phyloP scores from a whole-genome alignment of 2,329 filamentous ascomycete genomes.

The Penicillium crustosum region DNA sequence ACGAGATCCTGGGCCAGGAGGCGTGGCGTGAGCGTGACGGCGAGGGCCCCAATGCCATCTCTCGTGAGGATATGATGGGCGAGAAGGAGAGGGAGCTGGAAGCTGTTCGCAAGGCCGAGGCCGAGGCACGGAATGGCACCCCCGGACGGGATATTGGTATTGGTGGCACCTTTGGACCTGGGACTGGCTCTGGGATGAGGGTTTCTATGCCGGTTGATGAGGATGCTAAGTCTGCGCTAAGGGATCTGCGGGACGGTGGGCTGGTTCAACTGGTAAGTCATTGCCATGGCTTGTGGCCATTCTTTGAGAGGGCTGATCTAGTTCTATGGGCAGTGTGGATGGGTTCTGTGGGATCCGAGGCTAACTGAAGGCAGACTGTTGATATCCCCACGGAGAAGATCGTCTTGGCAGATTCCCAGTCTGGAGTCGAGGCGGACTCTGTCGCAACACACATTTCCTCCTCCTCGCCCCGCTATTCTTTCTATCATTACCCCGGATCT shows the following conservation, averaged over 20 bases:
- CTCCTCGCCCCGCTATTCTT: conserved; percentile 59
- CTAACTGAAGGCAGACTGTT: conserved; percentile 39
- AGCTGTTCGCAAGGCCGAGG: conserved; percentile 60
- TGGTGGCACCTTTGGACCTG: conserved; percentile 39
- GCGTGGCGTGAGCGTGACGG: conserved; percentile 57
- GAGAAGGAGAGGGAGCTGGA: conserved; percentile 60
- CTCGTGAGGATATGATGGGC: conserved; percentile 56
- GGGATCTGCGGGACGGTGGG: conserved; percentile 36
- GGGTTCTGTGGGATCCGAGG: conserved; percentile 1
- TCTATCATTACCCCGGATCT: conserved; percentile 56
- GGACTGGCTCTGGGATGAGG: conserved; percentile 39
- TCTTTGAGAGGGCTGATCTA: neutral
- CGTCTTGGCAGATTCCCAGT: conserved; percentile 49
- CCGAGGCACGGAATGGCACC: conserved; percentile 56
- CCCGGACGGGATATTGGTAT: conserved; percentile 49
- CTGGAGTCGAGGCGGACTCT: conserved; percentile 44
- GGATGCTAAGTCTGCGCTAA: conserved; percentile 54
- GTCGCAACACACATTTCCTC: conserved; percentile 52
- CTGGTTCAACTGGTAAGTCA: conserved; percentile 53
- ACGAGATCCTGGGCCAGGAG: conserved; percentile 55
- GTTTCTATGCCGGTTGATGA: conserved; percentile 55
- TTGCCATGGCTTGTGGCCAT: neutral
- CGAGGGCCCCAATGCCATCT: conserved; percentile 31
- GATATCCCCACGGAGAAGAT: conserved; percentile 55
- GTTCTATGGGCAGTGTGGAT: neutral